These are phyloP conservation scores for Globisporangium paddicum DNA, from an alignment of 352 stramenopile species.

Conservation along the genomic window DNA sequence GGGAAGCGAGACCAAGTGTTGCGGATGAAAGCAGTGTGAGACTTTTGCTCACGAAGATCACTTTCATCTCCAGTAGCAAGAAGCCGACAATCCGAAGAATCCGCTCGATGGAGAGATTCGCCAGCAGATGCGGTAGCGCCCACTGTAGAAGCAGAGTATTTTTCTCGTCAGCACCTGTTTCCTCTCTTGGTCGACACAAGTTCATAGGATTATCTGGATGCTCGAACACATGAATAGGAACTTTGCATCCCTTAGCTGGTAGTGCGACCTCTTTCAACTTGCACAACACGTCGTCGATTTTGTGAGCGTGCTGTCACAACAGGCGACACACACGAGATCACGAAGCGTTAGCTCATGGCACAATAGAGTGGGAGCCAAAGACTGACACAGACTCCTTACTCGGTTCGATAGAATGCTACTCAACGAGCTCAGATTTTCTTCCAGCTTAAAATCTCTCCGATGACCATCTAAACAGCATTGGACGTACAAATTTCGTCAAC, in stretches of 20 bases:
- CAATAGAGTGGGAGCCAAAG: not conserved
- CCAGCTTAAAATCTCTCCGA: slow-evolving; percentile 1
- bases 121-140: slow-evolving; percentile 33
- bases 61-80: slow-evolving; percentile 46
- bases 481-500: not conserved
- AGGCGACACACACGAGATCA: not conserved
- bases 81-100: slow-evolving; percentile 38
- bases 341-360: not conserved
- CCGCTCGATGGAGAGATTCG: slow-evolving; percentile 29
- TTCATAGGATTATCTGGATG: slow-evolving; percentile 10
- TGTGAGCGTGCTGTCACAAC: slow-evolving; percentile 28
- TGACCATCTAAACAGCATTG: slow-evolving; percentile 9
- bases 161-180: slow-evolving; percentile 33
- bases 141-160: slow-evolving; percentile 37
- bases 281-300: slow-evolving; percentile 28
- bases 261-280: slow-evolving; percentile 18
- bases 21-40: slow-evolving; percentile 35
- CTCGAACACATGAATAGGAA: slow-evolving; percentile 20
- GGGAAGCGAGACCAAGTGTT: slow-evolving; percentile 33
- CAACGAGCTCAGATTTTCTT: slow-evolving; percentile 8
- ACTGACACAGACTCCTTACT: slow-evolving; percentile 11
- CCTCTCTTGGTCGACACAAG: slow-evolving; percentile 25
- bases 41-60: slow-evolving; percentile 44
- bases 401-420: slow-evolving; percentile 39
- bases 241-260: slow-evolving; percentile 15